A percentile compares a stretch with the other conserved stretches of the same genome.
phyloP scores from a whole-genome alignment of 192 early-diverging fungal species.

The Spizellomyces sp. region DNA sequence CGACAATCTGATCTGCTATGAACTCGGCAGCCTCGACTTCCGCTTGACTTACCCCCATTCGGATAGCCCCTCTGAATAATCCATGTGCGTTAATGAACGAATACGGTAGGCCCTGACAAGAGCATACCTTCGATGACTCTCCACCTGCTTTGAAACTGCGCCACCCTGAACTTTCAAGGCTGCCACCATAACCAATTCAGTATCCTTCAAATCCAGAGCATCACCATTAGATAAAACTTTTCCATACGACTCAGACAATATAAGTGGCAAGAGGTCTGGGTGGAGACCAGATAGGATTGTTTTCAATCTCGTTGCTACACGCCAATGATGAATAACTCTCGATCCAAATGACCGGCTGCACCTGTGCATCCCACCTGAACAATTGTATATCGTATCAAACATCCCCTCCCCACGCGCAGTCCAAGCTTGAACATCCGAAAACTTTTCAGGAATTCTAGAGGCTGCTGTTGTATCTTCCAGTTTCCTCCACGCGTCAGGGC shows the following conservation, averaged over 20 bases:
- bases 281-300: slow-evolving; percentile 14
- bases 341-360: not conserved
- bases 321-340: not conserved
- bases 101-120: too few species aligned
- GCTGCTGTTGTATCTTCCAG: not conserved
- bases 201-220: slow-evolving; percentile 9
- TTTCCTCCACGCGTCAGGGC: not conserved
- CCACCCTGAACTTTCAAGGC: slow-evolving; percentile 31
- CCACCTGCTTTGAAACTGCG: slow-evolving; percentile 24
- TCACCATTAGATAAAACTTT: slow-evolving; percentile 4
- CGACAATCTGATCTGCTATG: slow-evolving; percentile 1
- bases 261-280: slow-evolving; percentile 15
- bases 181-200: slow-evolving; percentile 27
- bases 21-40: not conserved
- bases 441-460: not conserved
- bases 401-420: slow-evolving; percentile 5
- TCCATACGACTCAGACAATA: slow-evolving; percentile 22
- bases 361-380: not conserved
- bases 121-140: slow-evolving; percentile 25
- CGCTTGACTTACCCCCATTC: not conserved
- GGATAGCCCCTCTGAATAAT: not conserved
- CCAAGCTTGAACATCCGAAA: not conserved
- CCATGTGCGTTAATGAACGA: too few species aligned
- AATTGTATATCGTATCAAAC: slow-evolving; percentile 17
- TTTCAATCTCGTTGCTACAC: slow-evolving; percentile 1